Conservation (phyloP, 2,329 filamentous ascomycete genomes). For the Alternaria angustiovoidea region DNA sequence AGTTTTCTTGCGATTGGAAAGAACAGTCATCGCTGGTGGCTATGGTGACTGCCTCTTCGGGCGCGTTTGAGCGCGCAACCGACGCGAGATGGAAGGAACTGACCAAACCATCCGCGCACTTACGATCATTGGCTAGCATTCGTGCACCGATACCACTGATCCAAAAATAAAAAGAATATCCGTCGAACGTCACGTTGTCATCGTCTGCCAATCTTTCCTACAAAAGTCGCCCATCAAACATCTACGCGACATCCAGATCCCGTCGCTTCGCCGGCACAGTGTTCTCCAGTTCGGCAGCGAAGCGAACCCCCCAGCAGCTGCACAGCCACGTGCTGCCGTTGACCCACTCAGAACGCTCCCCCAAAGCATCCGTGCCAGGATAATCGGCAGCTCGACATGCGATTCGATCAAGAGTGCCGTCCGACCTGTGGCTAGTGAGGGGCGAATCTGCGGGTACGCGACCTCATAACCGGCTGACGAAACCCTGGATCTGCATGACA, state of each 20-base stretch:
- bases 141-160: constrained; percentile 2
- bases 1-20: background rate
- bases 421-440: constrained; percentile 41
- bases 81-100: background rate
- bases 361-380: constrained; percentile 5
- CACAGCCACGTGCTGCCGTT: constrained; percentile 18
- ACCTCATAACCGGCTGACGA: constrained; percentile 15
- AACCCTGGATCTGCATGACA: constrained; percentile 39
- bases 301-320: constrained; percentile 10
- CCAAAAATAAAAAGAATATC: constrained; percentile 14
- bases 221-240: constrained; percentile 2
- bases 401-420: constrained; percentile 29
- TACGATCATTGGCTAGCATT: background rate
- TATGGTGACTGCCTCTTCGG: background rate
- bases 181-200: constrained; percentile 8
- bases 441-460: constrained; percentile 24
- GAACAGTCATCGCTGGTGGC: background rate
- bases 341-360: constrained; percentile 11
- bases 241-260: constrained; percentile 15
- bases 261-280: constrained; percentile 18
- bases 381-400: constrained; percentile 16
- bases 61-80: background rate
- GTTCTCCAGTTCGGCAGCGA: constrained; percentile 20
- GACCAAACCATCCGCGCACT: background rate
- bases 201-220: constrained; percentile 3